Percentiles rank a stretch among this genome's conserved stretches.
Evolutionary conservation across 345 rosid species (phyloP).

Genomic region (Citrus trifoliata): DNA sequence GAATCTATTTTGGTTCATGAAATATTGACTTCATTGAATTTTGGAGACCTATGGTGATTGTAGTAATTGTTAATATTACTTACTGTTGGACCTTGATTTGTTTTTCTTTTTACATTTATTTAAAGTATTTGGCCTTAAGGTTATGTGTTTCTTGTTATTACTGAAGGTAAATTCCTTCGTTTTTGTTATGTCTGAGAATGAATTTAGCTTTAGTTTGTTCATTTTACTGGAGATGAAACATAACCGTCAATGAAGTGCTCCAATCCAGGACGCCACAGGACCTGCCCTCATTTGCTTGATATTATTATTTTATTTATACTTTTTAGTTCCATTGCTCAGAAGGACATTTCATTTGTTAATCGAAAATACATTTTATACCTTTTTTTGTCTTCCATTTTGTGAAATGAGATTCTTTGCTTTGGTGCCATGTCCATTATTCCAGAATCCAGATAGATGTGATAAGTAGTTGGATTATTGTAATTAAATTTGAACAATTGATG

Average conservation of each 20-base stretch:
- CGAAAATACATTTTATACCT: not conserved
- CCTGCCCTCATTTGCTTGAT: not conserved
- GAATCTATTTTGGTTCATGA: not conserved
- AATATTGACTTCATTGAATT: not conserved
- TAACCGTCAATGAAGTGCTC: not conserved
- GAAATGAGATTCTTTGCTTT: not conserved
- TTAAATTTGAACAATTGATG: not conserved
- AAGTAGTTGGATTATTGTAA: slow-evolving; percentile 1
- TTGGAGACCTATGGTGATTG: not conserved
- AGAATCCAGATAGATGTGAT: not conserved
- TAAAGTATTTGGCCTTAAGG: not conserved
- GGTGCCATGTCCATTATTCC: not conserved
- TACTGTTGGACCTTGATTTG: not conserved
- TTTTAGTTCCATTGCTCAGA: not conserved
- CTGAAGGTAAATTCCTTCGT: not conserved
- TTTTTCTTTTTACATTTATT: not conserved
- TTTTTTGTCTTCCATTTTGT: not conserved
- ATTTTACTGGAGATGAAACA: not conserved
- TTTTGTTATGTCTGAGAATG: not conserved
- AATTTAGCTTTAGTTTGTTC: not conserved
- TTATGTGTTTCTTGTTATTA: not conserved
- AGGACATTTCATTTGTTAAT: not conserved
- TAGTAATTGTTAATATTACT: not conserved
- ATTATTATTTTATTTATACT: not conserved
- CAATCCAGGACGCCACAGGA: not conserved